Base-by-base conservation (phyloP, 305 asterid species). In the Fraxinus sp. region DNA sequence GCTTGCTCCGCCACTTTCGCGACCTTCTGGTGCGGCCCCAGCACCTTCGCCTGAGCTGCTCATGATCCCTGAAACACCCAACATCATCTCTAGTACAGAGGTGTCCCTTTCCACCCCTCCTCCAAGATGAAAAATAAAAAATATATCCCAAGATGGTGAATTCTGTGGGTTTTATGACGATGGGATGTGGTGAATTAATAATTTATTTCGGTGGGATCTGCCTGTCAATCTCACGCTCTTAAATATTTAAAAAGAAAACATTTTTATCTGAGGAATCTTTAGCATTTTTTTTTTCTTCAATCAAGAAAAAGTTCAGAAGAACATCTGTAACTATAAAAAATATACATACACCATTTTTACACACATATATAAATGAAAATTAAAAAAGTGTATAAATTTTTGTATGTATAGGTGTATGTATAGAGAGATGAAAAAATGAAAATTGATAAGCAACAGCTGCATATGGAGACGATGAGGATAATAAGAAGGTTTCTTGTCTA, bases 121-220 rank as follows among this genome's bases (percentile, higher is more conserved):
- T 74, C 37, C 87, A 92, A 81, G 85, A 80, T 81, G 85, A 75
- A 78, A 81, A 76, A 85, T 46, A 35, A 75, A 85, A 66, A 84
- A 43, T 30, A 82, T 76, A 86, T 68, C 80, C 84, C 66, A 87
- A 83, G 90, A 88, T 84, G 97, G 98, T 94, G 98, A 96, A 93
- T 89, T 94, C 90, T 87, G 57, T 88, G 92, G 85, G 88, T 91
- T 90, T 91, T 90, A 93, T 89, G 88, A 93, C 87, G 94, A 89
- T 86, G 83, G 89, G 90, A 87, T 83, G 93, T 82, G 97, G 98
- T 96, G 94, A 93, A 94, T 93, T 94, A 87, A 91, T 90, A 82
- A 89, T 91, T 91, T 90, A 90, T 93, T 90, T 90, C 86, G 95
- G 96, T 94, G 96, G 98, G 95, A 92, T 93, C 97, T 90, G 90